Base-by-base conservation (phyloP, 2,329 filamentous ascomycete genomes). In the Monosporascus sp. region DNA sequence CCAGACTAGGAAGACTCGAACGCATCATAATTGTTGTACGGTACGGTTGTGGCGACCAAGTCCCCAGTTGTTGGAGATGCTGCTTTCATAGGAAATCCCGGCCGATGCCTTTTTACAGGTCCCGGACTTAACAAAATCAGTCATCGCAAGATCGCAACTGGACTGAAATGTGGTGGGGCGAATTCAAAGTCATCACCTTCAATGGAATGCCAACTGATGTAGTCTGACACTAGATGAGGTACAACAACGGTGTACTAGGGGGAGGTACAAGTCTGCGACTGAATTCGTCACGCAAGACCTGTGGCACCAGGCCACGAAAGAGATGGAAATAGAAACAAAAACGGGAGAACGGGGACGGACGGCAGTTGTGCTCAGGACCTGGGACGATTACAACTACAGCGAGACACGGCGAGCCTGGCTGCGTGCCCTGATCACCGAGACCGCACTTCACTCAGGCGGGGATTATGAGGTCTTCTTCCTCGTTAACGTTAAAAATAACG, bases 401-500 rank as follows among this genome's bases (percentile, higher is more conserved):
- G 70, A 78, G 8, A 77, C 84, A 61, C 79, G 83, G 56, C 70
- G 83, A 48, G 75, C 83, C 59, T 82, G 80, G 58, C 70, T 86
- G 26, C 80, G 84, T 45, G 78, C 83, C 51, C 78, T 86, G 72
- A 80, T 86, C 62, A 78, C 77, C 62, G 84, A 86, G 63, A 71
- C 84, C 28, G 72, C 76, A 2, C 69, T 86, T 50, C 78, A 81
- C 59, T 81, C 79, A 20, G 78, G 79, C n/a, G 81, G 78, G 20
- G 78, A 84, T 65, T 85, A 84, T 64, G 76, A 81, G 51, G 78
- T 84, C 1, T 78, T 84, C 60, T 72, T 86, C 51, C 71, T 86
- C 11, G 73, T 85, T 20, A 81, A 86, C 59, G 78, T 84, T 63
- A 82, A 82, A 64, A 74, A 84, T 60, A 69, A 77, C 60, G 72